Percentiles rank a stretch among this genome's conserved stretches.
These are phyloP conservation scores for Pyracantha coccinea DNA, from an alignment of 331 rosid genomes.

Conservation along the genomic window DNA sequence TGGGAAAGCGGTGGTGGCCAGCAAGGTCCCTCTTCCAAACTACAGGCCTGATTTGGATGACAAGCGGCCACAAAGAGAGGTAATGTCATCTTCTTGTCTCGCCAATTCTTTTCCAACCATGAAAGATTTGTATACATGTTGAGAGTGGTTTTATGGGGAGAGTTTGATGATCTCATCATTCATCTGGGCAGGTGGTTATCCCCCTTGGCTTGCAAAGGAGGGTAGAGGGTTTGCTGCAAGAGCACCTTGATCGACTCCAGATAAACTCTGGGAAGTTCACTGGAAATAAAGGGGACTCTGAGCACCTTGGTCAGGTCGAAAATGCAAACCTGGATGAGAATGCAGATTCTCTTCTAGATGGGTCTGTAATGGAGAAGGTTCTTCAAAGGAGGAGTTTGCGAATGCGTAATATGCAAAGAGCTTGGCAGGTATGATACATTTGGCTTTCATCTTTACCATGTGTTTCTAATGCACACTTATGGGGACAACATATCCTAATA, in stretches of 20 bases:
- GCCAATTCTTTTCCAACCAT: background rate
- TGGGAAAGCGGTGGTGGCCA: slow-evolving; percentile 92
- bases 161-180: background rate
- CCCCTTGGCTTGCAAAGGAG: slow-evolving; percentile 94
- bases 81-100: slow-evolving; percentile 15
- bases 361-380: slow-evolving; percentile 95
- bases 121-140: background rate
- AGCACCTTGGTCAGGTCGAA: slow-evolving; percentile 31
- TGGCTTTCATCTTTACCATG: background rate
- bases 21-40: slow-evolving; percentile 96
- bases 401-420: slow-evolving; percentile 90
- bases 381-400: slow-evolving; percentile 87
- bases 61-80: slow-evolving; percentile 98
- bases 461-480: background rate
- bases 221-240: slow-evolving; percentile 89
- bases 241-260: slow-evolving; percentile 67
- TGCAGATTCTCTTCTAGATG: slow-evolving; percentile 62
- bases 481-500: background rate
- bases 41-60: slow-evolving; percentile 98
- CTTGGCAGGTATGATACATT: slow-evolving; percentile 66
- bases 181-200: slow-evolving; percentile 54
- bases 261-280: slow-evolving; percentile 40
- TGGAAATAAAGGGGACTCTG: slow-evolving; percentile 31
- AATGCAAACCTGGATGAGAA: slow-evolving; percentile 40
- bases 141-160: slow-evolving; percentile 8